Conservation (phyloP, 1,284 basidiomycete species). For the Cerrena zonata region DNA sequence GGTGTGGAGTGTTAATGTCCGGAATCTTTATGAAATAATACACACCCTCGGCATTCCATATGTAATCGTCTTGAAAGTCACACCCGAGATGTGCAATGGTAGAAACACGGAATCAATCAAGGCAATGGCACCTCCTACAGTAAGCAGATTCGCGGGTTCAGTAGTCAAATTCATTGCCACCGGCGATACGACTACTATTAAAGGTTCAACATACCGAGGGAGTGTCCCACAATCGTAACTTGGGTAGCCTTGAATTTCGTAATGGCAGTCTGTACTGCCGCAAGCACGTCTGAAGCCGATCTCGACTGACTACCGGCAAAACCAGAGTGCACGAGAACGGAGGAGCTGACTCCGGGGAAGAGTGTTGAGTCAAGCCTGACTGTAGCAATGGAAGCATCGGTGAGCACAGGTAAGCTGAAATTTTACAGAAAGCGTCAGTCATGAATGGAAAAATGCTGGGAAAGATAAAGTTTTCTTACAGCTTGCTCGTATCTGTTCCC, state of each 20-base stretch:
- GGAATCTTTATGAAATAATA: neutral
- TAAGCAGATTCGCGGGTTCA: neutral
- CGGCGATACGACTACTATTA: neutral
- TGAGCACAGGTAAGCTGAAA: conserved; percentile 43
- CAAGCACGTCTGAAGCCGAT: conserved; percentile 30
- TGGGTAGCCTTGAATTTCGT: conserved; percentile 22
- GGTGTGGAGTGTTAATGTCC: neutral
- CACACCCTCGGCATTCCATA: conserved; percentile 52
- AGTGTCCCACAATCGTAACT: conserved; percentile 34
- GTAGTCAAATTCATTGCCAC: neutral
- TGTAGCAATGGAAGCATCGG: conserved; percentile 46
- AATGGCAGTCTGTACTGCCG: conserved; percentile 32
- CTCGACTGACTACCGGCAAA: conserved; percentile 49
- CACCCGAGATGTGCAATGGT: conserved; percentile 33
- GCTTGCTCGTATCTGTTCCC: conserved; percentile 42
- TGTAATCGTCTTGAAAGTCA: conserved; percentile 34
- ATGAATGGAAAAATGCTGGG: too few relatives aligned
- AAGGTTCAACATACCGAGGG: conserved; percentile 24
- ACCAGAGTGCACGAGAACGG: conserved; percentile 50
- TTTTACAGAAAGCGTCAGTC: too few relatives aligned
- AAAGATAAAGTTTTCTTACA: conserved; percentile 35
- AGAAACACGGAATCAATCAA: conserved; percentile 41
- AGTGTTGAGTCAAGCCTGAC: conserved; percentile 36
- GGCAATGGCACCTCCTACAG: conserved; percentile 35
- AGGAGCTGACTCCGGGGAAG: conserved; percentile 51